Evolutionary conservation across 2,329 filamentous ascomycete genomes (phyloP).

Genomic region (Coniella vitis): DNA sequence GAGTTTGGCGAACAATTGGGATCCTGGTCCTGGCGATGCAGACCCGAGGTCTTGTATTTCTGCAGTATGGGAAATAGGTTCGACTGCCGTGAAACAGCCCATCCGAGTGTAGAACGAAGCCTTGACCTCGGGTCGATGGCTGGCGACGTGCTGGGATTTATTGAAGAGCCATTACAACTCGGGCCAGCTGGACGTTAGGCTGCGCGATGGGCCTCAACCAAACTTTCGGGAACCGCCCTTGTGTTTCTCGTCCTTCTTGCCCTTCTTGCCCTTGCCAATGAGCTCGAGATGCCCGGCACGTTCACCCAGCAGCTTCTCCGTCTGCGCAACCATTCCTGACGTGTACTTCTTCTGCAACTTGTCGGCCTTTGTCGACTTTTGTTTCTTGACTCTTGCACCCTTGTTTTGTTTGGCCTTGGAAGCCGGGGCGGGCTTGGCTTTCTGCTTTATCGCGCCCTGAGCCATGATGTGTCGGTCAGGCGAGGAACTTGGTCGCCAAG

Average conservation of each 20-base stretch:
- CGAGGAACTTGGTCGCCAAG: no score
- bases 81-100: no score
- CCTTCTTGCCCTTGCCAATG: conserved; percentile 50
- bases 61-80: no score
- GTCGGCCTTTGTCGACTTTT: conserved; percentile 36
- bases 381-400: conserved; percentile 30
- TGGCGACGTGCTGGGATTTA: not conserved
- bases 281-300: conserved; percentile 53
- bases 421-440: conserved; percentile 34
- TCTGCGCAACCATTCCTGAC: conserved; percentile 46
- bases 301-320: conserved; percentile 52
- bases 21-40: no score
- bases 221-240: conserved; percentile 50
- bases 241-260: conserved; percentile 25
- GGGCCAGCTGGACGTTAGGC: not conserved
- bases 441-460: conserved; percentile 47
- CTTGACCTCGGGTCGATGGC: not conserved
- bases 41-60: no score
- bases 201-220: conserved; percentile 33
- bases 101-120: no score
- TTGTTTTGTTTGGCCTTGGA: conserved; percentile 42
- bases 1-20: no score
- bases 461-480: conserved; percentile 33
- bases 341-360: conserved; percentile 50
- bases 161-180: not conserved